Percentiles rank a stretch among this genome's conserved stretches.
These are phyloP conservation scores for Alternaria ventricosa DNA, from an alignment of 2,329 filamentous ascomycete species.

Conservation along the genomic window DNA sequence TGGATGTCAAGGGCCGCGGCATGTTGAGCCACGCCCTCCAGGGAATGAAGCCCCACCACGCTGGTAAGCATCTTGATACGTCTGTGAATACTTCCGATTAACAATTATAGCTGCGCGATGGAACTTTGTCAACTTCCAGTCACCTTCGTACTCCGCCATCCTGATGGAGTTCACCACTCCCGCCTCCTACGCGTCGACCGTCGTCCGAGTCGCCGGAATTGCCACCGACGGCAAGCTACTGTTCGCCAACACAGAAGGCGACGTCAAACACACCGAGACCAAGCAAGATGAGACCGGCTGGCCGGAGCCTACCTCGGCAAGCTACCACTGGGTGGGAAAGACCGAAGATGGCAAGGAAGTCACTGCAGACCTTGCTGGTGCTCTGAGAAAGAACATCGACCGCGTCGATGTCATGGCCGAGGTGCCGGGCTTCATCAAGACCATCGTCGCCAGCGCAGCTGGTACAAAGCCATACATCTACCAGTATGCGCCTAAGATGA, in stretches of 20 bases:
- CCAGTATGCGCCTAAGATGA: constrained; percentile 79
- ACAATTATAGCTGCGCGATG: constrained; percentile 70
- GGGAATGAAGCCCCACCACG: constrained; percentile 99
- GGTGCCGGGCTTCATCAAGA: constrained; percentile 94
- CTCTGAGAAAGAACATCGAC: constrained; percentile 74
- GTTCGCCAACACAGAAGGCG: constrained; percentile 70
- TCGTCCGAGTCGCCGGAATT: constrained; percentile 83
- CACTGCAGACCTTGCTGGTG: constrained; percentile 71
- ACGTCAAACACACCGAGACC: constrained; percentile 71
- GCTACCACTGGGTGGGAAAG: constrained; percentile 79
- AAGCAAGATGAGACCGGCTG: constrained; percentile 84
- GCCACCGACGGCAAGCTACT: constrained; percentile 82
- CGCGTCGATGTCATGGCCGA: constrained; percentile 96
- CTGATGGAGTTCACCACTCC: constrained; percentile 98
- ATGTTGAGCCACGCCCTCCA: constrained; percentile 87
- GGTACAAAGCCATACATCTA: constrained; percentile 98
- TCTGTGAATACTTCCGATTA: constrained; percentile 10
- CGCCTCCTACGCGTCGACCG: constrained; percentile 85
- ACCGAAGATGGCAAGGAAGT: constrained; percentile 77
- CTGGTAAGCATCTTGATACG: constrained; percentile 59
- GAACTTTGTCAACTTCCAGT: constrained; percentile 94
- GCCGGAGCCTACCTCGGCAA: constrained; percentile 81
- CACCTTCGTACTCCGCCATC: constrained; percentile 82
- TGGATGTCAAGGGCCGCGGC: constrained; percentile 81
- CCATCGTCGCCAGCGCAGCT: constrained; percentile 83